Evolutionary conservation across 2,329 filamentous ascomycete genomes (phyloP).

Genomic region (Xylaria polymorpha): DNA sequence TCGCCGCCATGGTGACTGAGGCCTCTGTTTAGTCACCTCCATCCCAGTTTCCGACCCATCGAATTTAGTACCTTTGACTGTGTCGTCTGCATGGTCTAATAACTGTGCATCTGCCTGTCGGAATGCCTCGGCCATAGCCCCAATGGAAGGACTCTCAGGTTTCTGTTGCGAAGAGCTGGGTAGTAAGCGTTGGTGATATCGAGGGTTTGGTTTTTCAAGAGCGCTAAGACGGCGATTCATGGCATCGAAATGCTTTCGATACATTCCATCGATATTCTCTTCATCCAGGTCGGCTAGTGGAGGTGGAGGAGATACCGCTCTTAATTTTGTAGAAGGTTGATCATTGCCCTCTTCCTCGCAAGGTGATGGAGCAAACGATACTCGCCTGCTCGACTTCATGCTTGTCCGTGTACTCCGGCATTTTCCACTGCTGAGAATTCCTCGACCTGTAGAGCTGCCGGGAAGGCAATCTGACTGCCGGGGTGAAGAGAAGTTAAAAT

Average conservation of each 20-base stretch:
- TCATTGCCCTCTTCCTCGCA: slow-evolving; percentile 45
- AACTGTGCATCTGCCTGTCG: slow-evolving; percentile 55
- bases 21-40: slow-evolving; percentile 21
- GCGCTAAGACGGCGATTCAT: slow-evolving; percentile 53
- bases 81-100: not conserved
- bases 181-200: slow-evolving; percentile 51
- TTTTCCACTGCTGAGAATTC: slow-evolving; percentile 42
- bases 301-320: slow-evolving; percentile 59
- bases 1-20: slow-evolving; percentile 48
- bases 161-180: slow-evolving; percentile 58
- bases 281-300: slow-evolving; percentile 49
- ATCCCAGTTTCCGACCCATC: slow-evolving; percentile 29
- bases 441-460: slow-evolving; percentile 30
- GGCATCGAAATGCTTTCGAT: slow-evolving; percentile 61
- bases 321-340: slow-evolving; percentile 34
- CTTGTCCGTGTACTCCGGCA: slow-evolving; percentile 37
- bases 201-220: slow-evolving; percentile 18
- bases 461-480: slow-evolving; percentile 46
- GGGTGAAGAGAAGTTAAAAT: slow-evolving; percentile 64
- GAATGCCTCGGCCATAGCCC: slow-evolving; percentile 64
- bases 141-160: slow-evolving; percentile 54
- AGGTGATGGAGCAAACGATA: slow-evolving; percentile 52
- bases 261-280: slow-evolving; percentile 53
- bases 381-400: slow-evolving; percentile 43
- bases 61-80: slow-evolving; percentile 22